Evolutionary conservation across 1,284 basidiomycete genomes (phyloP), one percentile per base, ranked within the genome.

Genomic region (Porogramme epimiltina): DNA sequence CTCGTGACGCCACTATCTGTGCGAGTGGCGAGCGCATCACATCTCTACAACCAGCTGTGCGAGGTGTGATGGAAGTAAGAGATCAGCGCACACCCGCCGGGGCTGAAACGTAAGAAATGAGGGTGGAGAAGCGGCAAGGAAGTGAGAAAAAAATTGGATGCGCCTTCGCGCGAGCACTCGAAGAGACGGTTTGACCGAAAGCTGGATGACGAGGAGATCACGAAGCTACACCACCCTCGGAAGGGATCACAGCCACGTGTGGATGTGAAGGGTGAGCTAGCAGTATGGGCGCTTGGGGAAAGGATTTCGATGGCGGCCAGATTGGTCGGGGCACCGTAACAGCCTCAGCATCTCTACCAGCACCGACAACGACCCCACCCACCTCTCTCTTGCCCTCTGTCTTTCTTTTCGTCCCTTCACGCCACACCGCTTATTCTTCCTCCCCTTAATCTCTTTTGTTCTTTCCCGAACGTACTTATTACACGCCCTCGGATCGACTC

Each of bases 201-300:
- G 24, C 3, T 2, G n/a, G 20, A n/a, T 22, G 37, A 18, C 31
- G 24, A n/a, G 13, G 19, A 13, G 28, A 31, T 8, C 28, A 31
- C 6, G 28, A 31, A 31, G 28, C 28, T 8, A 22, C 36, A 37
- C 19, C 16, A 41, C 47, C 44, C 39, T 39, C 26, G 52, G 13
- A 42, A 23, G 18, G 41, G 52, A 54, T 45, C 28, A 50, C 42
- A 45, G 31, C 52, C 52, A 54, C 52, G 52, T 54, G 52, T 43
- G 11, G 13, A 34, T 36, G 52, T 47, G 47, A 54, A 49, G 44
- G 47, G 40, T 18, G 13, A 15, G 23, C 22, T 28, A 22, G 22
- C 19, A 31, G n/a, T 10, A 20, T 20, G 43, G 47, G 52, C 52
- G 52, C 48, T 25, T 37, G 18, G 4, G 37, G 28, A 31, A 24